Percentiles rank a stretch among this genome's conserved stretches.
Evolutionary conservation across 192 early-diverging fungal genomes (phyloP).

Genomic region (Dissophora ornata): DNA sequence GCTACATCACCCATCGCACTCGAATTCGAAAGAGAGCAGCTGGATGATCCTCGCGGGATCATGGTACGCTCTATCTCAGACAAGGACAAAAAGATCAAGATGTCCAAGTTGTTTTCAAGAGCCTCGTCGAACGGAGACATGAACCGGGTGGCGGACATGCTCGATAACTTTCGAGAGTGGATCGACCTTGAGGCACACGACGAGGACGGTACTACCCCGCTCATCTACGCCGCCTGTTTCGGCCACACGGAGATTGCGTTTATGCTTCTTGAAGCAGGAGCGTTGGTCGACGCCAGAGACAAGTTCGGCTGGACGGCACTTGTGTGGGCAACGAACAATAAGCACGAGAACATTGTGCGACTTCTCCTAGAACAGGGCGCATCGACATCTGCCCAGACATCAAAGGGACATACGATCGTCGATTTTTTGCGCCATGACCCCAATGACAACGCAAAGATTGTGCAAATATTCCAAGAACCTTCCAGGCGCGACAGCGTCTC

Average conservation of each 20-base stretch:
- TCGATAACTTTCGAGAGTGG: constrained; percentile 66
- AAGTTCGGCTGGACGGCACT: constrained; percentile 89
- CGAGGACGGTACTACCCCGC: constrained; percentile 86
- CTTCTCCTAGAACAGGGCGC: constrained; percentile 85
- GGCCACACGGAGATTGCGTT: constrained; percentile 79
- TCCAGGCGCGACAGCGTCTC: constrained; percentile 57
- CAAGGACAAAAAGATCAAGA: constrained; percentile 66
- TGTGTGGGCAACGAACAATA: constrained; percentile 91
- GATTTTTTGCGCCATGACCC: constrained; percentile 74
- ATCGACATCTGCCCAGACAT: constrained; percentile 71
- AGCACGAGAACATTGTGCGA: constrained; percentile 77
- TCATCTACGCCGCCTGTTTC: constrained; percentile 92
- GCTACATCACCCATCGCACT: constrained; percentile 25
- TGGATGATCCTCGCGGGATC: constrained; percentile 53
- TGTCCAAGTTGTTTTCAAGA: constrained; percentile 74
- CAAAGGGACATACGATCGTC: constrained; percentile 77
- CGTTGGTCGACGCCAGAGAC: constrained; percentile 81
- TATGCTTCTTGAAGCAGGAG: constrained; percentile 78
- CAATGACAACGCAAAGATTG: constrained; percentile 63
- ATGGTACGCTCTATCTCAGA: constrained; percentile 54
- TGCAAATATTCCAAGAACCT: constrained; percentile 60
- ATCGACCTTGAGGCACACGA: constrained; percentile 85
- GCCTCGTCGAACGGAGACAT: constrained; percentile 82
- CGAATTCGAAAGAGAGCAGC: constrained; percentile 44
- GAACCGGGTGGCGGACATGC: constrained; percentile 68